phyloP scores from a whole-genome alignment of 2,329 filamentous ascomycete genomes.

The Fusarium sp. region DNA sequence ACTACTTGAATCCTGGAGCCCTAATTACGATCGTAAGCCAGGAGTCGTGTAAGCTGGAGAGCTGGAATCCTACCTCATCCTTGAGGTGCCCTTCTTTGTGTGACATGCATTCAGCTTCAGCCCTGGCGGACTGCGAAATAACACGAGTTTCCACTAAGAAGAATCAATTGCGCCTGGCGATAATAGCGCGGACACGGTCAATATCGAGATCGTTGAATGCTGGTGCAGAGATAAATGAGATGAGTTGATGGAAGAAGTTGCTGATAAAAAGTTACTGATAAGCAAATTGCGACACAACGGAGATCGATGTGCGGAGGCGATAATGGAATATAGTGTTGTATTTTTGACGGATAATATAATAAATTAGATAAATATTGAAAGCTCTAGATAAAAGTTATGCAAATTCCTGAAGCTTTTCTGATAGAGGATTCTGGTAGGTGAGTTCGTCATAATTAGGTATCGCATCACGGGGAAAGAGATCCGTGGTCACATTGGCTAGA shows the following conservation, averaged over 20 bases:
- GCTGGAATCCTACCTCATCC: conserved; percentile 63
- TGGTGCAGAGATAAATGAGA: conserved; percentile 55
- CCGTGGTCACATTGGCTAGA: conserved; percentile 28
- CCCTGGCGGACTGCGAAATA: conserved; percentile 28
- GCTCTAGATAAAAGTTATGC: not conserved
- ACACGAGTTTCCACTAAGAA: conserved; percentile 39
- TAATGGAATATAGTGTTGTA: conserved; percentile 2
- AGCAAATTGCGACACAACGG: conserved; percentile 31
- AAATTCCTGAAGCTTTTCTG: not conserved
- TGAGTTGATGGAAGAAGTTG: conserved; percentile 25
- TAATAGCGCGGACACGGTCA: not conserved
- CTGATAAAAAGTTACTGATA: conserved; percentile 17
- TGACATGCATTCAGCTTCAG: conserved; percentile 52
- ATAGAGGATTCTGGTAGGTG: not conserved
- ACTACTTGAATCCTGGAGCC: conserved; percentile 69
- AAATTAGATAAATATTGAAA: not conserved
- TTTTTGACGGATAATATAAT: not conserved
- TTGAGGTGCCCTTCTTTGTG: conserved; percentile 61
- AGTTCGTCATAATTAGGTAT: conserved; percentile 21
- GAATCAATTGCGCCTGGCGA: not conserved
- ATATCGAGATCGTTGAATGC: conserved; percentile 18
- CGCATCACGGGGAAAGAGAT: conserved; percentile 25
- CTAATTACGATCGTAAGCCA: conserved; percentile 49
- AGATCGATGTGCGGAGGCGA: conserved; percentile 35
- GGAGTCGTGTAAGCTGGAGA: not conserved